Base-by-base conservation (phyloP, 768 basidiomycete genomes). In the Neoboletus magnificus region DNA sequence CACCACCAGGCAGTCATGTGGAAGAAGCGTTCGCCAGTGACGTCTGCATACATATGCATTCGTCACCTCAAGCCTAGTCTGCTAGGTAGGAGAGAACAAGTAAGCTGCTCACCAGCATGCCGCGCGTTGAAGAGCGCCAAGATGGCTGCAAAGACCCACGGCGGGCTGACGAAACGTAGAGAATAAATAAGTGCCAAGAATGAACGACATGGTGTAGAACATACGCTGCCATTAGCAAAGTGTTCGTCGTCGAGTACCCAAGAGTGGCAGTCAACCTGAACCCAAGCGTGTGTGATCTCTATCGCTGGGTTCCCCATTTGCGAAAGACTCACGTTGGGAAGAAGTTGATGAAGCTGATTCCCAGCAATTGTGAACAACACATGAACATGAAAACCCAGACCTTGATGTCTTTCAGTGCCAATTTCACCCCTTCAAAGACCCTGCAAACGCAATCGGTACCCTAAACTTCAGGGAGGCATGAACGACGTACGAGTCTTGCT, bases 1-100 rank as follows among this genome's bases (percentile, higher is more conserved):
- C 83, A 84, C 83, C 82, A 84, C 71, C 77, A 79, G 3, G 65
- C 72, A 3, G 73, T 68, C 48, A 80, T 73, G 64, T 87, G 86
- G 75, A 84, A 83, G 70, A 81, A 86, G 5, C 84, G 77, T 68
- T 86, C 85, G 0, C 84, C 85, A 4, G 82, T 82, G 53, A 71
- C 72, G 58, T 86, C 85, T 80, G 35, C 20, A 27, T 44, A 2
- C 25, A 50, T 12, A 23, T 10, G 15, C 13, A 1, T 20, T 35
- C 0, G 16, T 44, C 45, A 36, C 36, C 20, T 27, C 18, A 18
- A 39, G 35, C 6, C 12, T 5, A 3, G 3, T 20, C 16, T 27
- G 15, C 6, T 4, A 32, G 13, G 25, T 23, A 25, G 13, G 16
- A 37, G 36, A 25, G n/a, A 20, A 11, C 2, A 8, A 4, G 0